Conservation (phyloP, 2,329 filamentous ascomycete species). For the Colletotrichum navitas region DNA sequence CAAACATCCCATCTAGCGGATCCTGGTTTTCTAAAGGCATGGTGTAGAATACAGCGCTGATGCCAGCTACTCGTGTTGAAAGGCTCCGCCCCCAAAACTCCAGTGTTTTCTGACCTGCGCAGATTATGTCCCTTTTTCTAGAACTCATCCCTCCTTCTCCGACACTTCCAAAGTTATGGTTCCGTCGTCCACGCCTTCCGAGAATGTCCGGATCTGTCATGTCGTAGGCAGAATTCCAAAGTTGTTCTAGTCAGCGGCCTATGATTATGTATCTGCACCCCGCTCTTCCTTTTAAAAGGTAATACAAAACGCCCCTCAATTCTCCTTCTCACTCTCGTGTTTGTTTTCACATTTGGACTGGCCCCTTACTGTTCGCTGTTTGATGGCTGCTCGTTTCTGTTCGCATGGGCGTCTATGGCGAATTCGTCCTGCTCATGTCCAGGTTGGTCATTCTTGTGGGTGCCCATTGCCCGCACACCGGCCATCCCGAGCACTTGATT, state of each 20-base stretch:
- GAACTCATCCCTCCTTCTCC: background rate
- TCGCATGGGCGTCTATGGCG: no score
- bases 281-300: background rate
- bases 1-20: background rate
- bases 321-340: slow-evolving; percentile 32
- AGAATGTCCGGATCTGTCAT: background rate
- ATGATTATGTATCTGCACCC: background rate
- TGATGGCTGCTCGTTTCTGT: slow-evolving; percentile 9
- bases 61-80: slow-evolving; percentile 12
- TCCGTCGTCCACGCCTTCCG: background rate
- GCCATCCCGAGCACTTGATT: slow-evolving; percentile 47
- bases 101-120: slow-evolving; percentile 9
- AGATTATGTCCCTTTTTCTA: no score
- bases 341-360: slow-evolving; percentile 25
- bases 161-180: background rate
- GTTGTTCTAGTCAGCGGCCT: background rate
- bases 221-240: background rate
- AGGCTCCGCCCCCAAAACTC: slow-evolving; percentile 7
- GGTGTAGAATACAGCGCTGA: background rate
- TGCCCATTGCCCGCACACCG: background rate
- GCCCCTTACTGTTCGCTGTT: slow-evolving; percentile 42
- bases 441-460: background rate
- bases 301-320: slow-evolving; percentile 23
- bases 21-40: background rate
- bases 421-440: slow-evolving; percentile 42